These are phyloP conservation scores for Drosera spatulata DNA, from an alignment of 179 eudicot species.

Conservation along the genomic window DNA sequence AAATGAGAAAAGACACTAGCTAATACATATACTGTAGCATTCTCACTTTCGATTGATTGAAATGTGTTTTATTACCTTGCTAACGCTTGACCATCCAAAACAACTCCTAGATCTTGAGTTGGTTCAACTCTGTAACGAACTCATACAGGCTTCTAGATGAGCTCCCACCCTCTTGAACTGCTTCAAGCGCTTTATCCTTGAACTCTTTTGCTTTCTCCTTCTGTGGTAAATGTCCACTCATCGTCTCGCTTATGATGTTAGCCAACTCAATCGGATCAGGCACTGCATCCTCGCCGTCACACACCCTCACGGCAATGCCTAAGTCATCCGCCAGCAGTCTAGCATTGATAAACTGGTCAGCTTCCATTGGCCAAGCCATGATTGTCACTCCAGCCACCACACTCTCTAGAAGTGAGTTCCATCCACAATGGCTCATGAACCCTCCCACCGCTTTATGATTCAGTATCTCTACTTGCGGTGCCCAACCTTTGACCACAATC, in stretches of 20 bases:
- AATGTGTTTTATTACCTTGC: too few species aligned
- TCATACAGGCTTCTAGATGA: conserved; percentile 30
- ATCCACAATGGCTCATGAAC: conserved; percentile 70
- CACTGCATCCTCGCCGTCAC: conserved; percentile 42
- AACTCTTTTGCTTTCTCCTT: conserved; percentile 34
- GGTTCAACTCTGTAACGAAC: conserved; percentile 21
- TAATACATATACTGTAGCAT: too few species aligned
- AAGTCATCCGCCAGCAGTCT: conserved; percentile 40
- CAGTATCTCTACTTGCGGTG: conserved; percentile 45
- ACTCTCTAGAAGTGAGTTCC: conserved; percentile 60
- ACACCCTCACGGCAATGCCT: conserved; percentile 27
- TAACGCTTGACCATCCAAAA: too few species aligned
- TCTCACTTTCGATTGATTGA: too few species aligned
- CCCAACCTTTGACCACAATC: conserved; percentile 40
- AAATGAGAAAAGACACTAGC: too few species aligned
- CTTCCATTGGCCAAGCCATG: conserved; percentile 79
- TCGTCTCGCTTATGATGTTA: conserved; percentile 22
- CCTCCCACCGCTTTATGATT: conserved; percentile 46
- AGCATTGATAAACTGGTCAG: conserved; percentile 58
- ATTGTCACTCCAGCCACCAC: conserved; percentile 47
- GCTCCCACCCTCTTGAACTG: conserved; percentile 39
- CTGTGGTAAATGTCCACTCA: conserved; percentile 14
- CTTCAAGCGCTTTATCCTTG: conserved; percentile 34
- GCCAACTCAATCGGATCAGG: conserved; percentile 44
- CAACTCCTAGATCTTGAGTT: too few species aligned